Percentiles rank a stretch among this genome's conserved stretches.
Evolutionary conservation across 495 filamentous ascomycete genomes (phyloP).

Genomic region (Penicillium fimorum): DNA sequence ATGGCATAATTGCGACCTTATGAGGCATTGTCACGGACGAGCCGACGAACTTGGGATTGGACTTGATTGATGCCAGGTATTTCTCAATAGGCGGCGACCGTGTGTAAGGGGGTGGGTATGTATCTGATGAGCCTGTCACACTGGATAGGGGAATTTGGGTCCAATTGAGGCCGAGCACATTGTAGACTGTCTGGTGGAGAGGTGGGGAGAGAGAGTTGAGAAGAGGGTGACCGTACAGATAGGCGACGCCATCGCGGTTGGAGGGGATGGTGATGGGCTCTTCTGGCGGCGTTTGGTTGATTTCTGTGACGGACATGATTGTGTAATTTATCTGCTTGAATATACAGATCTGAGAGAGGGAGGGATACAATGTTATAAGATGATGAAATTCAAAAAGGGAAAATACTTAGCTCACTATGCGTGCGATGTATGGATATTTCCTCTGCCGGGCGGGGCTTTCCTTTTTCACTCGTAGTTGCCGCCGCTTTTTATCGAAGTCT

Average conservation of each 20-base stretch:
- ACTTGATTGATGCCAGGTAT: constrained; percentile 48
- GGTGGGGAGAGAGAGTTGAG: constrained; percentile 70
- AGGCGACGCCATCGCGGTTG: constrained; percentile 41
- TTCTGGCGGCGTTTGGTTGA: constrained; percentile 26
- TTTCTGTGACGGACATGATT: constrained; percentile 24
- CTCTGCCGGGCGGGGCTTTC: constrained; percentile 22
- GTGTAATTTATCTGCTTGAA: background rate
- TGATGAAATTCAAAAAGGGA: background rate
- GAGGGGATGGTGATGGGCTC: constrained; percentile 40
- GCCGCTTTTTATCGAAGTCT: background rate
- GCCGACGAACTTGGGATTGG: constrained; percentile 56
- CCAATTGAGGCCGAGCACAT: constrained; percentile 57
- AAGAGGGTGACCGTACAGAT: constrained; percentile 54
- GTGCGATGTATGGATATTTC: background rate
- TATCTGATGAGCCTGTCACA: constrained; percentile 33
- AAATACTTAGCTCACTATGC: background rate
- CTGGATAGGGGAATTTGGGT: constrained; percentile 53
- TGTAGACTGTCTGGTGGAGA: constrained; percentile 65
- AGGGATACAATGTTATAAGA: constrained; percentile 6
- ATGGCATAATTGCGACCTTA: constrained; percentile 66
- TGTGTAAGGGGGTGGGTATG: constrained; percentile 41
- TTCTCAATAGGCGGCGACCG: constrained; percentile 43
- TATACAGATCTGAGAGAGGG: background rate
- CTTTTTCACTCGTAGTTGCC: background rate
- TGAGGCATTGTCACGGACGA: constrained; percentile 73